A percentile compares a stretch with the other conserved stretches of the same genome.
Evolutionary conservation across 179 eudicot genomes (phyloP).

Genomic region (Beta corolliflora): DNA sequence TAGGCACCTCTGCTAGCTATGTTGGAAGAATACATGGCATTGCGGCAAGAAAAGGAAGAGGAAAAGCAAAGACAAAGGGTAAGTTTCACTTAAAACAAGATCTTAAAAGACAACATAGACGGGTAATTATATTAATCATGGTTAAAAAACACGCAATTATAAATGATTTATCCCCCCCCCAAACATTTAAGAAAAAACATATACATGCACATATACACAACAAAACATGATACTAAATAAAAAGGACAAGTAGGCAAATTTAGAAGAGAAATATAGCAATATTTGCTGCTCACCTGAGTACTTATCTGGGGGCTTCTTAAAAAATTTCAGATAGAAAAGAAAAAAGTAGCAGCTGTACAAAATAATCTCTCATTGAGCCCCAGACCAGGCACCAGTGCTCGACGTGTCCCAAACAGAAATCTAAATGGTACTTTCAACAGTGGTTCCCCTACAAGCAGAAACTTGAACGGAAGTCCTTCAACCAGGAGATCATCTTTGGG

Average conservation of each 20-base stretch:
- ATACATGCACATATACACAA: not conserved
- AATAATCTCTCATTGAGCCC: constrained; percentile 46
- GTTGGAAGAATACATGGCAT: constrained; percentile 78
- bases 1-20: constrained; percentile 90
- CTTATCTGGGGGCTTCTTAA: constrained; percentile 23
- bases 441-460: constrained; percentile 54
- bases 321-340: constrained; percentile 59
- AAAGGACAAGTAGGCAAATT: not conserved
- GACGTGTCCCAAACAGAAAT: constrained; percentile 56
- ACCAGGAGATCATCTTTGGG: constrained; percentile 60
- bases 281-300: constrained; percentile 13
- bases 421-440: constrained; percentile 51
- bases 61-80: constrained; percentile 88
- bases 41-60: constrained; percentile 72
- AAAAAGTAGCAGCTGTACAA: constrained; percentile 49
- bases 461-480: constrained; percentile 35
- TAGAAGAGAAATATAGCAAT: constrained; percentile 4
- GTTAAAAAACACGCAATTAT: not conserved
- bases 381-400: constrained; percentile 80
- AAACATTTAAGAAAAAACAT: not conserved
- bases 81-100: constrained; percentile 28
- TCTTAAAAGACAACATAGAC: not conserved
- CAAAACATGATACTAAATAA: not conserved
- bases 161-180: no score
- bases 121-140: not conserved